Base-by-base conservation (phyloP, 768 basidiomycete genomes). In the Leccinum variicolor region DNA sequence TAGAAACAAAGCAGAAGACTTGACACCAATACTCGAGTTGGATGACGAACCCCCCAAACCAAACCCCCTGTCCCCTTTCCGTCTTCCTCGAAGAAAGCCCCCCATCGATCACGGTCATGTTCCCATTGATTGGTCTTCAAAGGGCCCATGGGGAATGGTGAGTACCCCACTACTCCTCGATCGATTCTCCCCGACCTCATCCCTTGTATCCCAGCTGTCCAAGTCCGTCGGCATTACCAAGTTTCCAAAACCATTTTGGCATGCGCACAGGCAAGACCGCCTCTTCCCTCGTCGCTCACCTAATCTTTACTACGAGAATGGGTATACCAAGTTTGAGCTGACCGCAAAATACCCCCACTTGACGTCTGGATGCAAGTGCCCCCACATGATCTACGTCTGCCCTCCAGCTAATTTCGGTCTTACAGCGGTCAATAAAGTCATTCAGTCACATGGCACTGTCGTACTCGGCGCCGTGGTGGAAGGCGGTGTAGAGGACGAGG, bases 341-440 rank as follows among this genome's bases (percentile, higher is more conserved):
- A 63, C 57, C n/a, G 63, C 62, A 45, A 67, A 67, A 56, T 75
- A 81, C 57, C 81, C 79, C 55, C 72, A 75, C 45, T 66, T 80
- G 5, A 71, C 80, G 3, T 81, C 81, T 41, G 74, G 81, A 76
- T 55, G 69, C 73, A 71, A 62, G 60, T 62, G 8, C 34, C 52
- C 10, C 28, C 34, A 19, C 34, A 4, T 34, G 46, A 33, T 54
- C 11, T 43, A 48, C 29, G 53, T 59, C 21, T 26, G 19, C 29
- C 28, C 10, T 13, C 51, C 23, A 50, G 23, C 50, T 60, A 46
- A 63, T 54, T 9, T 50, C 11, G 14, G 29, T 55, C 45, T 49
- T 66, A 39, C 45, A 84, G 86, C 77, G 31, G 76, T 86, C 56
- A 82, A 79, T 59, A 77, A 72, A 39, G 77, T 87, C 23, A 69